Conservation (phyloP, 257 asterid genomes). For the Solanum medicagineum region DNA sequence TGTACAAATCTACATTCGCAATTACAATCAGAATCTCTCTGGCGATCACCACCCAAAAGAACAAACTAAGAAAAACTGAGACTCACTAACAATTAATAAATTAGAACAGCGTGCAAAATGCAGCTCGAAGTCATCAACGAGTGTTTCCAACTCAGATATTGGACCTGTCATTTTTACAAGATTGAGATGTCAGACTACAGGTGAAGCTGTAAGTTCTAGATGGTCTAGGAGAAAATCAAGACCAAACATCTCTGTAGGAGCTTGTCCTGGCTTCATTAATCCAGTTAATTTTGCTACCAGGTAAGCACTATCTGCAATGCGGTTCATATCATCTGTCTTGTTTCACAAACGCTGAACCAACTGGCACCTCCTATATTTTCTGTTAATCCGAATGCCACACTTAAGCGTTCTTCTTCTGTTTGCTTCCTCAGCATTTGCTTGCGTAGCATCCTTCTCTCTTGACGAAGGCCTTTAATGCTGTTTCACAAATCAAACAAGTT, state of each 20-base stretch:
- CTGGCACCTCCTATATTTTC: conserved; percentile 66
- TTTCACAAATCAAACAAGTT: background rate
- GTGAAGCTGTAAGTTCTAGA: conserved; percentile 42
- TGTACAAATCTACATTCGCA: background rate
- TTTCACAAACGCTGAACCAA: conserved; percentile 64
- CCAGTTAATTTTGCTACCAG: conserved; percentile 66
- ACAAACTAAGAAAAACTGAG: background rate
- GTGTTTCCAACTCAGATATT: background rate
- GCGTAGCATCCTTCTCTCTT: conserved; percentile 64
- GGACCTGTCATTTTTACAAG: conserved; percentile 9
- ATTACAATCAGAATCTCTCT: background rate
- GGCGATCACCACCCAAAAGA: background rate
- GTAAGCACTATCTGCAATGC: conserved; percentile 59
- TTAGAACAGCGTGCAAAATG: background rate
- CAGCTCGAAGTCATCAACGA: background rate
- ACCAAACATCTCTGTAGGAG: conserved; percentile 84
- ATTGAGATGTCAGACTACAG: conserved; percentile 50
- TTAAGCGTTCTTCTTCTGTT: conserved; percentile 67
- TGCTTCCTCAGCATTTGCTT: conserved; percentile 68
- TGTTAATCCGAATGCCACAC: conserved; percentile 60
- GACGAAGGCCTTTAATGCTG: conserved; percentile 63
- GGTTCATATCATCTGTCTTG: conserved; percentile 53
- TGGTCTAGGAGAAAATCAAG: conserved; percentile 57
- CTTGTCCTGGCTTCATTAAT: conserved; percentile 38
- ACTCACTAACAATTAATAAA: background rate